Evolutionary conservation across 108 stramenopile genomes (phyloP).

Genomic region (Craspedostauros australis): DNA sequence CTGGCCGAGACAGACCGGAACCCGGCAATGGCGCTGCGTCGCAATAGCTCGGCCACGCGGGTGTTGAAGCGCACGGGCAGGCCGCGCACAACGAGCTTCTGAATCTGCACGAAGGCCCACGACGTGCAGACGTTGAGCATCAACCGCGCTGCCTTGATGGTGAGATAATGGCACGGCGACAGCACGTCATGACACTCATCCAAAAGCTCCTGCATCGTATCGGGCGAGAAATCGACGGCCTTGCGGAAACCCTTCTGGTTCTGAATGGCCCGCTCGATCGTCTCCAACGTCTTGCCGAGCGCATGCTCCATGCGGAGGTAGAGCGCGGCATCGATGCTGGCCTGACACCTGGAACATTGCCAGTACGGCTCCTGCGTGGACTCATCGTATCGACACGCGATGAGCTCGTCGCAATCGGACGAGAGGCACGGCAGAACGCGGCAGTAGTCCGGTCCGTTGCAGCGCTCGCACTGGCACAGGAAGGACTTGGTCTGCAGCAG

Average conservation of each 20-base stretch:
- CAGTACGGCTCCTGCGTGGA: slow-evolving; percentile 6
- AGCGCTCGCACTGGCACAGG: slow-evolving; percentile 12
- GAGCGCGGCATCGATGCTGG: slow-evolving; percentile 1
- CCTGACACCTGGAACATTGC: slow-evolving; percentile 12
- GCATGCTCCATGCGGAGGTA: not conserved
- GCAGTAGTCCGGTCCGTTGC: slow-evolving; percentile 17
- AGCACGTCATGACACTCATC: slow-evolving; percentile 13
- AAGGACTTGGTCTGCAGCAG: slow-evolving; percentile 16
- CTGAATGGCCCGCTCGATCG: slow-evolving; percentile 3
- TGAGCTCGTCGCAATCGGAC: slow-evolving; percentile 1
- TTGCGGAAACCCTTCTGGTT: not conserved
- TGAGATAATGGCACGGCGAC: slow-evolving; percentile 20
- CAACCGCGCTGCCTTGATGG: slow-evolving; percentile 20
- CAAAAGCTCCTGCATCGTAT: slow-evolving; percentile 7
- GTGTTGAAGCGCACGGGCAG: not conserved
- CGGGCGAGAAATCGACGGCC: not conserved
- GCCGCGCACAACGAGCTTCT: slow-evolving; percentile 8
- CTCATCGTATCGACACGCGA: slow-evolving; percentile 4
- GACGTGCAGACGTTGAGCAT: slow-evolving; percentile 10
- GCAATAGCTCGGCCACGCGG: not conserved
- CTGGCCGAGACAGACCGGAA: slow-evolving; percentile 7
- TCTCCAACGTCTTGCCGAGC: slow-evolving; percentile 1
- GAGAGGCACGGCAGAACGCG: slow-evolving; percentile 16
- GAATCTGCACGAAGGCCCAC: slow-evolving; percentile 12
- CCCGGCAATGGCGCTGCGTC: slow-evolving; percentile 6